Conservation (phyloP, 306 rosid species). For the Corylus heterophylla region DNA sequence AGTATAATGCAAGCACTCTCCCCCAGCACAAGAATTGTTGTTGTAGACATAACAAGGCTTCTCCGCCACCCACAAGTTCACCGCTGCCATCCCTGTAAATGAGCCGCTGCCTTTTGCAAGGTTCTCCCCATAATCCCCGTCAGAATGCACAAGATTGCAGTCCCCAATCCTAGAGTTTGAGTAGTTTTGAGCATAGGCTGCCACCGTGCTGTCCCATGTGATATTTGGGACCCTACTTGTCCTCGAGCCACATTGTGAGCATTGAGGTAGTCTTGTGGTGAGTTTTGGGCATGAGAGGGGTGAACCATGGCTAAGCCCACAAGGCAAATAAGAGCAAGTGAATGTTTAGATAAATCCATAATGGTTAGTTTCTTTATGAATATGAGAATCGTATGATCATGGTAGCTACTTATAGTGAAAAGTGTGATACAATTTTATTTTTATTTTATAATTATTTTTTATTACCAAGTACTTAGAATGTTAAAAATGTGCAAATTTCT, state of each 20-base stretch:
- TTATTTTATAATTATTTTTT: background rate
- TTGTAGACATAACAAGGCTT: conserved; percentile 29
- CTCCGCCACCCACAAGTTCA: conserved; percentile 41
- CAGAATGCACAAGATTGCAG: conserved; percentile 31
- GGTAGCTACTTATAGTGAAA: background rate
- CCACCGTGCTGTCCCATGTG: conserved; percentile 19
- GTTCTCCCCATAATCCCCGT: conserved; percentile 34
- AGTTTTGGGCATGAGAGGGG: conserved; percentile 32
- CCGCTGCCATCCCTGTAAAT: conserved; percentile 5
- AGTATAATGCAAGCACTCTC: conserved; percentile 44
- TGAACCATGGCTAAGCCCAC: background rate
- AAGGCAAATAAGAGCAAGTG: background rate
- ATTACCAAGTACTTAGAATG: background rate
- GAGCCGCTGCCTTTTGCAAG: conserved; percentile 17
- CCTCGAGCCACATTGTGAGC: conserved; percentile 36
- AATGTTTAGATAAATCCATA: background rate
- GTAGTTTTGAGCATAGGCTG: conserved; percentile 22
- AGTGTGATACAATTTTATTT: background rate
- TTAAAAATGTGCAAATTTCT: background rate
- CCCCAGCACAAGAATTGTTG: conserved; percentile 34
- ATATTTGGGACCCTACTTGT: conserved; percentile 4
- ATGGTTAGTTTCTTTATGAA: background rate
- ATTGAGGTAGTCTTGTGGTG: conserved; percentile 37
- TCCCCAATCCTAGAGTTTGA: conserved; percentile 7
- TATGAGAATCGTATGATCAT: background rate